A percentile compares a stretch with the other conserved stretches of the same genome.
phyloP scores from a whole-genome alignment of 2,329 filamentous ascomycete species.

The Colletotrichum musicola region DNA sequence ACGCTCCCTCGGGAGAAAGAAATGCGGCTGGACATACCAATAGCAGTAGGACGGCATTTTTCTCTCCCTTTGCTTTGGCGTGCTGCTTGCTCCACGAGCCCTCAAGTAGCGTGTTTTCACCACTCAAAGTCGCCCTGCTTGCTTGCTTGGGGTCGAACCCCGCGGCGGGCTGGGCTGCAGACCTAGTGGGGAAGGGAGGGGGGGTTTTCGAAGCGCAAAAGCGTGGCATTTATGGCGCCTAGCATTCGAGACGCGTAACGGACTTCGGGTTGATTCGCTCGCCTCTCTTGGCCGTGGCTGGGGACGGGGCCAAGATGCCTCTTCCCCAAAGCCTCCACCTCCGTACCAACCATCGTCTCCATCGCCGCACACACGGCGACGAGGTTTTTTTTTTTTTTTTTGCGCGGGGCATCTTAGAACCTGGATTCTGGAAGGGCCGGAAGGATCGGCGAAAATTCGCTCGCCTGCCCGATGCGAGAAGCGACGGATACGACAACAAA shows the following conservation, averaged over 20 bases:
- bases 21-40: too few species aligned
- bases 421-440: constrained; percentile 4
- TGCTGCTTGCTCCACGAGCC: constrained; percentile 3
- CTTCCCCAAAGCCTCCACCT: constrained; percentile 2
- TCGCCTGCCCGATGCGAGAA: too few species aligned
- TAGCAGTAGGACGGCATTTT: too few species aligned
- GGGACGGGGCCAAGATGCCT: constrained; percentile 9
- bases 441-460: not conserved
- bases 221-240: not conserved
- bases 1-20: too few species aligned
- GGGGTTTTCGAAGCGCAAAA: not conserved
- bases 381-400: not conserved
- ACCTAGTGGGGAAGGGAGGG: not conserved
- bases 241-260: constrained; percentile 27
- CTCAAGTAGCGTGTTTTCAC: constrained; percentile 3
- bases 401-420: not conserved
- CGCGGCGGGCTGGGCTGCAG: not conserved
- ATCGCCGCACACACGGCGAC: not conserved
- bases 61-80: not conserved
- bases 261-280: constrained; percentile 14
- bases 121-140: not conserved
- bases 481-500: not conserved
- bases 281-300: constrained; percentile 19
- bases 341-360: constrained; percentile 9
- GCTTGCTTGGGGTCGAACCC: not conserved